Conservation (phyloP, 345 rosid genomes). For the Rubroshorea leprosula region DNA sequence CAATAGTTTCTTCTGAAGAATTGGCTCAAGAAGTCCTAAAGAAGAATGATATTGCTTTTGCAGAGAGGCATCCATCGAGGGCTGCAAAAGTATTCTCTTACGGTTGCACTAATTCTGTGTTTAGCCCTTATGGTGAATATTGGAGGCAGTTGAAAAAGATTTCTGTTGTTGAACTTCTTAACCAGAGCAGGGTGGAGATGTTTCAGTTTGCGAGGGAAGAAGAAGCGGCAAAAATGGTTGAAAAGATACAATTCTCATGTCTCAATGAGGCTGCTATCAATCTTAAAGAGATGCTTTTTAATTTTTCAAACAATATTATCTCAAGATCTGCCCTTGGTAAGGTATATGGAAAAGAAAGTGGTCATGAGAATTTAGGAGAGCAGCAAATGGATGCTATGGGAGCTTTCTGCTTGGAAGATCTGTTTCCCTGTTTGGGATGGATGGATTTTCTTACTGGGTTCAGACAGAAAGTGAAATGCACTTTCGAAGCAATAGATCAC, state of each 20-base stretch:
- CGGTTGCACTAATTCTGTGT: conserved; percentile 24
- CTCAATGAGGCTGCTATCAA: conserved; percentile 18
- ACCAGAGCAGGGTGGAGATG: conserved; percentile 38
- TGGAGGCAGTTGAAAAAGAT: conserved; percentile 58
- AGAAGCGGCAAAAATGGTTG: conserved; percentile 23
- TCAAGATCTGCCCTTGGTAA: conserved; percentile 43
- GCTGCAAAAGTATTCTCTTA: conserved; percentile 21
- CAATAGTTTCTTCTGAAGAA: conserved; percentile 47
- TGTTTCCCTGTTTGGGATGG: not conserved
- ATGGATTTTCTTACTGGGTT: not conserved
- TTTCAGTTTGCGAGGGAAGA: conserved; percentile 34
- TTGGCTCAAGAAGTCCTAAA: conserved; percentile 37
- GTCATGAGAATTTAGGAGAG: not conserved
- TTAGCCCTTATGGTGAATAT: conserved; percentile 52
- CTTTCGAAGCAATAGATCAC: not conserved
- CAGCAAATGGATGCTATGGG: not conserved
- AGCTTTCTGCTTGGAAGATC: not conserved
- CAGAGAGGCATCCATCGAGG: conserved; percentile 30
- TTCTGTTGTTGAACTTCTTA: conserved; percentile 37
- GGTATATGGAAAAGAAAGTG: conserved; percentile 28
- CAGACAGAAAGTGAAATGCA: not conserved
- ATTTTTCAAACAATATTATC: conserved; percentile 30
- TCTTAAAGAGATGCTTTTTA: conserved; percentile 23
- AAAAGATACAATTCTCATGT: conserved; percentile 11
- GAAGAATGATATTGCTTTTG: conserved; percentile 46